Evolutionary conservation across 2,329 filamentous ascomycete genomes (phyloP).

Genomic region (Fusarium zealandicum): DNA sequence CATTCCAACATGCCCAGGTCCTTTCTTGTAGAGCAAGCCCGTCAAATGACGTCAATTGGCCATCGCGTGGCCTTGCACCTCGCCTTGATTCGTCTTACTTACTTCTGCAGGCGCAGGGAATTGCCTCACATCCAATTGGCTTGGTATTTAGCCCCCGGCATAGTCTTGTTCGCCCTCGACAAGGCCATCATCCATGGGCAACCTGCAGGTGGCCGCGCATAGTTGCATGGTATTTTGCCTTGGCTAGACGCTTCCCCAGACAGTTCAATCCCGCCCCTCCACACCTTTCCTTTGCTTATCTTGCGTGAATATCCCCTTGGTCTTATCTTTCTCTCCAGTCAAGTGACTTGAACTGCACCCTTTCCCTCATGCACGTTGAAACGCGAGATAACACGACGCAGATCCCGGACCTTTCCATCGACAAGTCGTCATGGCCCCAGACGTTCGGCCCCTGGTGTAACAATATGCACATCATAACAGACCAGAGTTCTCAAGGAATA

Average conservation of each 20-base stretch:
- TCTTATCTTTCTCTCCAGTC: neutral
- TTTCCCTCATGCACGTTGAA: neutral
- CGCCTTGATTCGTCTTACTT: no score
- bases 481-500: no score
- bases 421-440: neutral
- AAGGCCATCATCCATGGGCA: no score
- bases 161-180: no score
- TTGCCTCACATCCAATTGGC: constrained; percentile 11
- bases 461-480: neutral
- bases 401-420: neutral
- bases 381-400: neutral
- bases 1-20: neutral
- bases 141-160: no score
- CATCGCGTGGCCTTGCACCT: constrained; percentile 7
- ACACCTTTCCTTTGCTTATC: constrained; percentile 1
- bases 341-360: neutral
- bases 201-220: no score
- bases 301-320: constrained; percentile 2
- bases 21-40: neutral
- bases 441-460: neutral
- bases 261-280: no score
- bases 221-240: no score
- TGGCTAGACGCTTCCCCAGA: no score
- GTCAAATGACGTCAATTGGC: constrained; percentile 10
- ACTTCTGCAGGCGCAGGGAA: constrained; percentile 1